phyloP scores from a whole-genome alignment of 73 alveolate genomes.

The Stentor roeselii region DNA sequence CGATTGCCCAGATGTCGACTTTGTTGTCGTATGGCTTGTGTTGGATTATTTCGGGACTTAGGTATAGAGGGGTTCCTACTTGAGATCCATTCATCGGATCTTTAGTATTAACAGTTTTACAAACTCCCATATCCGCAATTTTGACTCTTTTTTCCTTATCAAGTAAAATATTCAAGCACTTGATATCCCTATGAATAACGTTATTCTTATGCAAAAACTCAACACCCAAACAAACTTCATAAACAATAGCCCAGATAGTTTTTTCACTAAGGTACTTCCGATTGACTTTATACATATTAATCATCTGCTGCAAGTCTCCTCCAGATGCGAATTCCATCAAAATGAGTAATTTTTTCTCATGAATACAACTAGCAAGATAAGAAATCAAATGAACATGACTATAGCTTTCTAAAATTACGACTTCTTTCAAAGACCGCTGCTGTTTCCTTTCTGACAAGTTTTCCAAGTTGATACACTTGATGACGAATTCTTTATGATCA shows the following conservation, averaged over 20 bases:
- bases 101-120: conserved; percentile 76
- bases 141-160: conserved; percentile 49
- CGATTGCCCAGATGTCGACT: conserved; percentile 98
- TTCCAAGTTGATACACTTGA: conserved; percentile 76
- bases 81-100: conserved; percentile 80
- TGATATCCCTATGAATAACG: conserved; percentile 96
- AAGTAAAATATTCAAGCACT: conserved; percentile 89
- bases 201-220: conserved; percentile 83
- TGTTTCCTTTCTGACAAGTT: conserved; percentile 75
- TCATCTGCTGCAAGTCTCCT: conserved; percentile 90
- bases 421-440: conserved; percentile 84
- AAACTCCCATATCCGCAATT: conserved; percentile 96
- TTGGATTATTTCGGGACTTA: conserved; percentile 94
- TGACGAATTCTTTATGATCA: conserved; percentile 40
- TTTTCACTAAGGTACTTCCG: conserved; percentile 57
- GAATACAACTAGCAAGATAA: conserved; percentile 84
- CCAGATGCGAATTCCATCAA: conserved; percentile 97
- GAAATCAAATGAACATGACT: conserved; percentile 85
- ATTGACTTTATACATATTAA: conserved; percentile 35
- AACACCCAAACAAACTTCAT: conserved; percentile 80
- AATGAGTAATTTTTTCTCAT: conserved; percentile 82
- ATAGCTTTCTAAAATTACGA: conserved; percentile 71
- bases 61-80: conserved; percentile 98
- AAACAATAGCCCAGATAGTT: conserved; percentile 85
- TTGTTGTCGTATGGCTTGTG: conserved; percentile 92